Evolutionary conservation across 2,329 filamentous ascomycete genomes (phyloP), one percentile per base, ranked within the genome.

Genomic region (Pyrenophora tritici-repentis): DNA sequence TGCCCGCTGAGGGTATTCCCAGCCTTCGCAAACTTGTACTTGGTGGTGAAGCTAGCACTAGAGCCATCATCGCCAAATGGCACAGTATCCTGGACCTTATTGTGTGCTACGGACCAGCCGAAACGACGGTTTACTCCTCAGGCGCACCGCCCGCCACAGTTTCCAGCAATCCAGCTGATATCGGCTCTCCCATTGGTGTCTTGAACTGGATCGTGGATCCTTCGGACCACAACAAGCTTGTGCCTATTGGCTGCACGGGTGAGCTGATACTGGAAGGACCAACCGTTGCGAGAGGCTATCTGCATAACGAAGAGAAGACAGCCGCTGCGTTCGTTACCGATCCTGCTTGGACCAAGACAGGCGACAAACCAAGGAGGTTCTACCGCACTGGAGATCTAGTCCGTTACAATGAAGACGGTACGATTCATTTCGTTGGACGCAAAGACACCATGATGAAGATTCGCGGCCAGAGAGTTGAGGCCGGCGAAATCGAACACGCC

Each of bases 1-100:
- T 53, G 18, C 22, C 43, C 7, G 69, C 32, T 72, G n/a, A 36
- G 7, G 18, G 18, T 8, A 31, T 45, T 31, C 42, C 42, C 10
- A 45, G 42, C 33, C n/a, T 45, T n/a, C n/a, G 22, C 18, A 45
- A 24, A 12, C 22, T 45, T 8, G 13, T 45, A 3, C 20, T 45
- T 35, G 42, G 42, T 38, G 42, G 42, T 22, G 42, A 45, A 13
- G 42, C 34, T 3, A 22, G 24, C 13, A 37, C 34, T 10, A 20
- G 32, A 32, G 42, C 24, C 20, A 39, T 39, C 20, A 39, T 39
- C 8, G 36, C 26, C 36, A 39, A 39, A 26, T 39, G 36, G 36
- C 36, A 39, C 36, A 39, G 36, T 26, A 20, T 39, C 36, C 18
- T 39, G 36, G 36, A 39, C 20, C 36, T 39, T n/a, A 39, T 39